These are phyloP conservation scores for Poronia punctata DNA, from an alignment of 495 filamentous ascomycete genomes.

Conservation along the genomic window DNA sequence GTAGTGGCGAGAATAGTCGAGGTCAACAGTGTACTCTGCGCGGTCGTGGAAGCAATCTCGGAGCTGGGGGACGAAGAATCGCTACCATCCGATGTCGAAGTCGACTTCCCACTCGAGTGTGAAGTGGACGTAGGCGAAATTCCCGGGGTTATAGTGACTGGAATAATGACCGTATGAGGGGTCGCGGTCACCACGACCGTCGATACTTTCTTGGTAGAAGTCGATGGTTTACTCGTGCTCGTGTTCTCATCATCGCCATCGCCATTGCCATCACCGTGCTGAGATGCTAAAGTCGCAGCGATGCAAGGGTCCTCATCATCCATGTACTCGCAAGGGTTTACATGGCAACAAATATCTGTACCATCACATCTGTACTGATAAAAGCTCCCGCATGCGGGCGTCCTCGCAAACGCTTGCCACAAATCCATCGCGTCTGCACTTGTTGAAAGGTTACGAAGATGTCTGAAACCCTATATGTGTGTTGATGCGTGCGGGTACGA, in stretches of 20 bases:
- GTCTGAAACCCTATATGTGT: no score
- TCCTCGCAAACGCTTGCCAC: no score
- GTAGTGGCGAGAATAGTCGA: background rate
- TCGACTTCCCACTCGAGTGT: no score
- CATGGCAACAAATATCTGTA: conserved; percentile 21
- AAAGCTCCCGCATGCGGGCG: no score
- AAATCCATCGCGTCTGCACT: no score
- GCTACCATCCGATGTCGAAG: no score
- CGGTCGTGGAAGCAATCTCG: background rate
- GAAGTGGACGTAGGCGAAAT: background rate
- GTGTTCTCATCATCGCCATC: conserved; percentile 3
- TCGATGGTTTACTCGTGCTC: background rate
- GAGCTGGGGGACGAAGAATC: background rate
- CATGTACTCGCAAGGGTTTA: conserved; percentile 12
- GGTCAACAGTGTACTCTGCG: background rate
- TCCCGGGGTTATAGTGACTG: background rate
- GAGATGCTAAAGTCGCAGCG: background rate
- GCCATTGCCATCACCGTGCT: background rate
- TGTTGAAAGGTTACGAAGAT: no score
- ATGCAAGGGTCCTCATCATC: background rate
- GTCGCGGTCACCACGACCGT: background rate
- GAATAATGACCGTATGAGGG: background rate
- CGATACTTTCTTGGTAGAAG: background rate
- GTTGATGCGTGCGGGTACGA: no score
- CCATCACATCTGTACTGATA: no score